Base-by-base conservation (phyloP, 228 moss, liverwort and hornwort genomes). In the Sphagnum magellanicum region DNA sequence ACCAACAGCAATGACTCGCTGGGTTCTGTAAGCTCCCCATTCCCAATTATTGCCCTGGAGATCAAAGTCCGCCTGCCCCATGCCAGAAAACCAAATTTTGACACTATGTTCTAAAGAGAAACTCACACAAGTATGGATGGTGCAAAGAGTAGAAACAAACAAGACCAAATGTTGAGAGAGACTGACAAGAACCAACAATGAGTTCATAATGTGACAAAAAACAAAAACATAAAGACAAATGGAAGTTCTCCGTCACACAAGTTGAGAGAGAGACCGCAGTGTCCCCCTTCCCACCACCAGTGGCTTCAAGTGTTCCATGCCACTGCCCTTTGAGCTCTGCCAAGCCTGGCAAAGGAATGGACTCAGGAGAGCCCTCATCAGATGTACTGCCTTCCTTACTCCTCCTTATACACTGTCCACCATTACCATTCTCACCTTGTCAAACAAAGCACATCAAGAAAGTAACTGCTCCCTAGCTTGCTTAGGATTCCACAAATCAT, bases 31-130 rank as follows among this genome's bases (percentile, higher is more conserved):
- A 10, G 90, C 82, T 55, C 98, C 98, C 98, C 98, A 98, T 80
- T 98, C 98, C 98, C 98, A 98, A 70, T 94, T 92, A 74, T 98
- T 92, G 64, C 98, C 98, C 68, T 89, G 88, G 51, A 98, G 83
- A 72, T 98, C 94, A 71, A 98, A 98, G 81, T 98, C 98, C 72
- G 94, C 97, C 97, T 98, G 89, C 72, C 60, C 63, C 71, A 74
- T 68, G 61, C 61, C 61, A 63, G 63, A 62, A 62, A 62, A 62
- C 7, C 12, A 10, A 32, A 10, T 8, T 62, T 15, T 10, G 15
- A 62, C 65, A 65, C 55, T 55, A 12, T 55, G 32, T 32, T 32
- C 32, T 32, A 32, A 32, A 32, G 32, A 32, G 32, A 32, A 32
- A 32, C 32, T 32, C 32, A 32, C 32, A 32, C 32, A 32, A 32